These are phyloP conservation scores for Salix dunnii DNA, from an alignment of 345 rosid genomes.

Conservation along the genomic window DNA sequence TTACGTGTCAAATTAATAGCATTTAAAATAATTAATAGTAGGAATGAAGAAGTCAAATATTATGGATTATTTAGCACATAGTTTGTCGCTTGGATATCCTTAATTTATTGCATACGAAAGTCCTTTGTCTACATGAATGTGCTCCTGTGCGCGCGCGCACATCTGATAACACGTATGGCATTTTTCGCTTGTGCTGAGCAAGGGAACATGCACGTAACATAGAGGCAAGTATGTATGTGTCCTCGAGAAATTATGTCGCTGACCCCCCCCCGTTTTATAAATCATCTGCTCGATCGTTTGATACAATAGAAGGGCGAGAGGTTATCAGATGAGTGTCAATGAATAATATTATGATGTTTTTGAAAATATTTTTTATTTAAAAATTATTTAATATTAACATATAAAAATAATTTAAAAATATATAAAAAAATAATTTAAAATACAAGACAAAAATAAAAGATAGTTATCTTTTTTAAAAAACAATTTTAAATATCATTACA, in stretches of 20 bases:
- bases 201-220: conserved; percentile 1
- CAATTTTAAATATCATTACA: no score
- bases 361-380: no score
- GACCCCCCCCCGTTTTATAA: not conserved
- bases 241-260: conserved; percentile 13
- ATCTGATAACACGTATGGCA: not conserved
- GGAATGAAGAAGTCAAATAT: not conserved
- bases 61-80: not conserved
- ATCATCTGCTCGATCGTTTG: not conserved
- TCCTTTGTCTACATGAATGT: not conserved
- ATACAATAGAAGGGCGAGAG: not conserved
- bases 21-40: no score
- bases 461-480: no score
- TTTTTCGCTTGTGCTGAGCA: not conserved
- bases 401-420: no score
- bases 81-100: not conserved
- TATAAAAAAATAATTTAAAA: no score
- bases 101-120: not conserved
- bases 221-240: not conserved
- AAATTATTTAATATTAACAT: no score
- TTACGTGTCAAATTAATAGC: no score
- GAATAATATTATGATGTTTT: no score
- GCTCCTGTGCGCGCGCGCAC: not conserved
- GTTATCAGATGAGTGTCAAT: not conserved
- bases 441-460: no score